phyloP scores from a whole-genome alignment of 1,284 basidiomycete species.

The Puccinia novopanici region DNA sequence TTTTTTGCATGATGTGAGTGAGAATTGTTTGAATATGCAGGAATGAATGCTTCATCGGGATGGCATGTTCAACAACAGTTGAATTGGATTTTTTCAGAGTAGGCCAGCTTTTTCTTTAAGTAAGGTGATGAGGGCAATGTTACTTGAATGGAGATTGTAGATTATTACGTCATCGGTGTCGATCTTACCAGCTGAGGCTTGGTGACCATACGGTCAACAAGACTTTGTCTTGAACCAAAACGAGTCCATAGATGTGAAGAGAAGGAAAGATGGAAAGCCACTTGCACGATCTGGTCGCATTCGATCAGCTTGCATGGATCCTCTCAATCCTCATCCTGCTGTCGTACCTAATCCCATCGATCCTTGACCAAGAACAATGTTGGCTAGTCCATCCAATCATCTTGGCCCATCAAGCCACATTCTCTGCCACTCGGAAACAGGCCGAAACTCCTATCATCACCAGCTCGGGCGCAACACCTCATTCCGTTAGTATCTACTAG shows the following conservation, averaged over 20 bases:
- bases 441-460: slow-evolving; percentile 31
- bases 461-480: slow-evolving; percentile 8
- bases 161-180: too few species aligned
- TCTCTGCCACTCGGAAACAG: slow-evolving; percentile 28
- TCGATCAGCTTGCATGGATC: slow-evolving; percentile 4
- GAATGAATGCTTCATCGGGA: too few species aligned
- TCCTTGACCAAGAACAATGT: neutral
- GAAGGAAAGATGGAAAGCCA: neutral
- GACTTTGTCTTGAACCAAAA: too few species aligned
- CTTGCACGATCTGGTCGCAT: neutral
- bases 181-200: too few species aligned
- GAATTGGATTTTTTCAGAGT: too few species aligned
- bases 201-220: too few species aligned
- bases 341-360: neutral
- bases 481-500: neutral
- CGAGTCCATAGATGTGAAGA: neutral
- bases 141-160: too few species aligned
- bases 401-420: slow-evolving; percentile 14
- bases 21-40: too few species aligned
- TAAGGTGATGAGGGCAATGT: too few species aligned
- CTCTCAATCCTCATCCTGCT: neutral
- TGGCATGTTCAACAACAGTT: too few species aligned
- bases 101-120: too few species aligned
- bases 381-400: slow-evolving; percentile 23
- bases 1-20: too few species aligned